Percentiles rank a stretch among this genome's conserved stretches.
Conservation (phyloP, 2,329 filamentous ascomycete genomes). For the Myriosclerotinia curreyana region DNA sequence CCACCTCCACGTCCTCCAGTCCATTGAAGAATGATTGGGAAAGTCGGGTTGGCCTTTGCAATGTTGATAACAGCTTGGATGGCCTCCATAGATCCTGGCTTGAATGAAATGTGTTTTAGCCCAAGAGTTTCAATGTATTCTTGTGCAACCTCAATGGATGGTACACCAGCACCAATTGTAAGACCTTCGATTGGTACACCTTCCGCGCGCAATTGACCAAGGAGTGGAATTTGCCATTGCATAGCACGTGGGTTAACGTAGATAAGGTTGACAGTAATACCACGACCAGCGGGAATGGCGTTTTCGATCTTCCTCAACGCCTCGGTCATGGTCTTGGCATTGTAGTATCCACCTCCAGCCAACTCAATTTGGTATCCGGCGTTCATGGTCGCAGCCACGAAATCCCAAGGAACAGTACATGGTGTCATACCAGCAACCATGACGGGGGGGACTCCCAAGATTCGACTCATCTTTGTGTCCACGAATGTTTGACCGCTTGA, state of each 20-base stretch:
- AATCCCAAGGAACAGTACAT: slow-evolving; percentile 84
- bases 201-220: slow-evolving; percentile 75
- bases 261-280: slow-evolving; percentile 86
- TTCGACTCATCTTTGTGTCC: slow-evolving; percentile 91
- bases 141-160: slow-evolving; percentile 87
- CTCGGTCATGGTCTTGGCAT: slow-evolving; percentile 75
- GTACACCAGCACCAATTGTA: slow-evolving; percentile 89
- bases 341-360: slow-evolving; percentile 86
- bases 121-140: slow-evolving; percentile 92
- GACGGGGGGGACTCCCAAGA: slow-evolving; percentile 79
- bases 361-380: slow-evolving; percentile 93
- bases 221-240: slow-evolving; percentile 86
- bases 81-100: slow-evolving; percentile 83
- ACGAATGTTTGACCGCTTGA: slow-evolving; percentile 87
- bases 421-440: slow-evolving; percentile 96
- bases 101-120: slow-evolving; percentile 91
- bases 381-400: slow-evolving; percentile 89
- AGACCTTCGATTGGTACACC: slow-evolving; percentile 89
- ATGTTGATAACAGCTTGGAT: slow-evolving; percentile 91
- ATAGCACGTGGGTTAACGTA: slow-evolving; percentile 88
- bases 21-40: slow-evolving; percentile 93
- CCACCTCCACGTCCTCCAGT: slow-evolving; percentile 91
- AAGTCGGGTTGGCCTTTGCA: slow-evolving; percentile 86
- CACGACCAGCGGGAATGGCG: slow-evolving; percentile 76
- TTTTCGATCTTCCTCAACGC: slow-evolving; percentile 83